Evolutionary conservation across 2,329 filamentous ascomycete species (phyloP), one percentile per base, ranked within the genome.

Genomic region (Chaetomium sp.): DNA sequence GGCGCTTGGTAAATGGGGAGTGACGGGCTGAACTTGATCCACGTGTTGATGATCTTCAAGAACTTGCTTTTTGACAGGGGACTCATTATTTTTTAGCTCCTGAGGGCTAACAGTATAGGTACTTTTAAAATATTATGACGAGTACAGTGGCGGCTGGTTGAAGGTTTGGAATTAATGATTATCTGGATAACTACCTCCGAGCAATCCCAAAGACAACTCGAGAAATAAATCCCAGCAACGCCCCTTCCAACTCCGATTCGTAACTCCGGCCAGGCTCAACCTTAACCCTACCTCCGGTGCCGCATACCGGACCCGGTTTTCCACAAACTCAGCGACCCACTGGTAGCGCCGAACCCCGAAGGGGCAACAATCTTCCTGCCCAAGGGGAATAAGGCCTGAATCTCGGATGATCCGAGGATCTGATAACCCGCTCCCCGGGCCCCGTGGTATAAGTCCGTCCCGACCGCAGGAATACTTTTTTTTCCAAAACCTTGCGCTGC

Each of bases 321-420:
- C 56, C 60, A 53, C 57, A 8, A 23, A 19, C 57, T 64, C 62
- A 57, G 62, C 49, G 62, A 60, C 49, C 57, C 50, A 56, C 56
- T 23, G 29, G 50, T 56, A 60, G 49, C 56, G 29, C 62, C 56
- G 62, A 64, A 38, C 38, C 23, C 62, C 56, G 56, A 50, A 50
- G 55, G 54, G 33, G 29, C 45, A 29, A 35, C 54, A 45, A 51
- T 47, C 45, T 47, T 47, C 49, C 47, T 23, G 45, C 10, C 56
- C 38, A 9, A 21, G 42, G 25, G 19, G 21, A 33, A 35, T 42
- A 33, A 27, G 51, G 51, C 51, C 35, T 16, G 38, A 19, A 19
- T 45, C 42, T 38, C 29, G 47, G 27, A 33, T 33, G 16, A 62
- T 62, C 42, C 55, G 59, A 61, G 31, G 8, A 62, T 62, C 60